These are phyloP conservation scores for Penicillium roqueforti DNA, from an alignment of 495 filamentous ascomycete genomes.

Conservation along the genomic window DNA sequence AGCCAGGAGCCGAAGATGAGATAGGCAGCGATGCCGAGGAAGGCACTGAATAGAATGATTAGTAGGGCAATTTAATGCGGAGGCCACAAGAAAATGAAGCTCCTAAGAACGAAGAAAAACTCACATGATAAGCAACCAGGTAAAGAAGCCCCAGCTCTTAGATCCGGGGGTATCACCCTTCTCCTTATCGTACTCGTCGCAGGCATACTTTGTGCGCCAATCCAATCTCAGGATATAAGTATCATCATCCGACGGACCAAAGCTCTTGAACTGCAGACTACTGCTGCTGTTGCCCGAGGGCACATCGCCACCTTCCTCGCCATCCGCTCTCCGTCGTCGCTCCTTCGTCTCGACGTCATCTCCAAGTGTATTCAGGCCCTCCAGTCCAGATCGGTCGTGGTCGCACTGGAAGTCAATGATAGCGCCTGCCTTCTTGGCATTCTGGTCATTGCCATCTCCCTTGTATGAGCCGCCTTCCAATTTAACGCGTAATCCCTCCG, in stretches of 20 bases:
- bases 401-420: constrained; percentile 86
- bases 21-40: constrained; percentile 82
- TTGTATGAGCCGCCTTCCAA: constrained; percentile 63
- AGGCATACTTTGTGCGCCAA: constrained; percentile 85
- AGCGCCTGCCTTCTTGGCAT: constrained; percentile 57
- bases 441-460: constrained; percentile 35
- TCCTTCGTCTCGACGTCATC: constrained; percentile 31
- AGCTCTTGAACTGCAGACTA: constrained; percentile 70
- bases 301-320: constrained; percentile 25
- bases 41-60: constrained; percentile 49
- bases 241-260: constrained; percentile 49
- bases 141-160: constrained; percentile 85
- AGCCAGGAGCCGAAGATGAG: constrained; percentile 98
- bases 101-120: constrained; percentile 28
- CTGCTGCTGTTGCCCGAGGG: constrained; percentile 17
- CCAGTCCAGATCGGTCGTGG: constrained; percentile 59
- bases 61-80: neutral
- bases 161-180: constrained; percentile 36
- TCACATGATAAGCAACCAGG: constrained; percentile 95
- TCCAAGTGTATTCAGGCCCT: constrained; percentile 49
- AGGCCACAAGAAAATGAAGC: neutral
- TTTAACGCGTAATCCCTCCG: constrained; percentile 66
- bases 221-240: constrained; percentile 60
- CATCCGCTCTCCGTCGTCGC: constrained; percentile 22
- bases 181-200: constrained; percentile 52